Evolutionary conservation across 805 yeast genomes (phyloP), one percentile per base, ranked within the genome.

Genomic region (Candida easanensis): DNA sequence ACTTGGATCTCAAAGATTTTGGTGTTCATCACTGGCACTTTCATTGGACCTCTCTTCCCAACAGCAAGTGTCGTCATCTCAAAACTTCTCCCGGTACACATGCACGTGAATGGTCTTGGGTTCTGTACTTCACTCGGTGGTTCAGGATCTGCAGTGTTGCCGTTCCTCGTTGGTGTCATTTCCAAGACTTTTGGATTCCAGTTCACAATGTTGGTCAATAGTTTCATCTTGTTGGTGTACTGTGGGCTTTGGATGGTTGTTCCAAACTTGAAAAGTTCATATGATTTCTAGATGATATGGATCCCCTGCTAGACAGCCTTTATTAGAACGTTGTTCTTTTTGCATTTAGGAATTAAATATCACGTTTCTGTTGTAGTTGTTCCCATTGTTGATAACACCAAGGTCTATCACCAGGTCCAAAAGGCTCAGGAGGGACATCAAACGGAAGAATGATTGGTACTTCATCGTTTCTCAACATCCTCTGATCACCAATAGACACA

Each of bases 121-220:
- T 69, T 84, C 39, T 77, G 84, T 18, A 80, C 88, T 41, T 89
- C 93, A 0, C 59, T 86, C 45, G 95, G 95, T 7, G 90, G 91
- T 3, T 78, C 82, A 13, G 96, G 95, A 1, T 85, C 84, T 14
- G 91, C 95, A 0, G 71, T 78, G 0, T 50, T 86, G 6, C 93
- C 95, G 1, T 83, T 79, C 49, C 39, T 79, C 2, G 70, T 82
- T 32, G 95, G 95, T 8, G 43, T 57, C 2, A 23, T 58, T 1
- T 48, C 62, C 4, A 36, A 46, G 11, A 19, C 38, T 17, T 15
- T 40, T 2, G 53, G 50, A 3, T 46, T 49, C 37, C 23, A 44
- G 32, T 44, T n/a, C 19, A 37, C 45, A 0, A 21, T 44, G 25
- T 17, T 49, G 15, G 9, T 34, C 28, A 23, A 22, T n/a, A 34